Evolutionary conservation across 2,329 filamentous ascomycete species (phyloP), one percentile per base, ranked within the genome.

Genomic region (Talaromyces sp.): DNA sequence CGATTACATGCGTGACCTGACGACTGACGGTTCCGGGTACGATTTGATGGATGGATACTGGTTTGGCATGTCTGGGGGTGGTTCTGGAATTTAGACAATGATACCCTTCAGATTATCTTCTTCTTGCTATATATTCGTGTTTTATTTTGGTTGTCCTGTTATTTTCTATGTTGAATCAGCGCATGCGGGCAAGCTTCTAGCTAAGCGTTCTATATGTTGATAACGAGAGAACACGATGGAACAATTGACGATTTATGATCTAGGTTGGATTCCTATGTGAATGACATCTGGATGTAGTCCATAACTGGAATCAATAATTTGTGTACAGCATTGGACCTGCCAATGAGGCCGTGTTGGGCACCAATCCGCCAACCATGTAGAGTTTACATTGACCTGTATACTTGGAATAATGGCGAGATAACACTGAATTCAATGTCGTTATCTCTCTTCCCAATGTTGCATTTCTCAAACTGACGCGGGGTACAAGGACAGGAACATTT

Each of bases 11-110:
- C 78, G 81, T 70, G 79, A 81, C 66, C 80, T 79, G 78, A 78
- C 75, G 57, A 62, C 56, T 19, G 78, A 81, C 60, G 77, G 78
- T 47, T 71, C 73, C 25, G 77, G 76, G 55, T 77, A 78, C 66
- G 81, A 83, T 74, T 66, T 84, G 33, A 79, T 84, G 65, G 81
- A 83, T 66, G 82, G 81, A 4, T 84, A 81, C 69, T 84, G 84
- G 70, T 84, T 84, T 72, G 82, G 82, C 10, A 77, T 75, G 58
- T 60, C 61, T 57, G 61, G 61, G 7, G 57, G 54, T 36, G 61
- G 57, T 54, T 47, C 61, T 55, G 57, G 57, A 56, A 59, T 62
- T 51, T 62, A 59, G 42, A 58, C 22, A n/a, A 61, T 61, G 60
- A 62, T 62, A 62, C 60, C 60, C 60, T 42, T 59, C n/a, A 28